Percentiles rank a stretch among this genome's conserved stretches.
These are phyloP conservation scores for Sapria himalayana DNA, from an alignment of 345 rosid genomes.

Conservation along the genomic window DNA sequence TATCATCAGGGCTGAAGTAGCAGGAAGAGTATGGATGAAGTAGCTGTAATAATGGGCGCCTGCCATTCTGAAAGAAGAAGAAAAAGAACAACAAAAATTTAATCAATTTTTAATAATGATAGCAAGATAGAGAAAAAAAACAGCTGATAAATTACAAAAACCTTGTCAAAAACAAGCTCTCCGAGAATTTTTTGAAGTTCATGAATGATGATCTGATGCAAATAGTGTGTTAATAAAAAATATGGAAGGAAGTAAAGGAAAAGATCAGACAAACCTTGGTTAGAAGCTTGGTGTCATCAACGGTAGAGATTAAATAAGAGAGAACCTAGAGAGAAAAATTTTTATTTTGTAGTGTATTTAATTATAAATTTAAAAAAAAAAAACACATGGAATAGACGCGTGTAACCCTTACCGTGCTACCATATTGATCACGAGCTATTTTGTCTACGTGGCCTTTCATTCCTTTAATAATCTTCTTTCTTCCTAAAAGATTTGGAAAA, in stretches of 20 bases:
- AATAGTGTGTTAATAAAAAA: slow-evolving; percentile 11
- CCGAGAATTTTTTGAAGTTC: slow-evolving; percentile 44
- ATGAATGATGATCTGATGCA: slow-evolving; percentile 42
- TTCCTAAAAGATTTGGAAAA: too few species aligned
- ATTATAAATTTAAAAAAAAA: slow-evolving; percentile 3
- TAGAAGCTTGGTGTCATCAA: slow-evolving; percentile 86
- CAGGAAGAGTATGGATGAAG: slow-evolving; percentile 67
- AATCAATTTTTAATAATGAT: too few species aligned
- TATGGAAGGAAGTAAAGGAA: slow-evolving; percentile 5
- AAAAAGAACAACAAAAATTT: too few species aligned
- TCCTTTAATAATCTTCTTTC: slow-evolving; percentile 79
- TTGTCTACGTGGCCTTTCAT: slow-evolving; percentile 48
- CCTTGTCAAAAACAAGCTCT: slow-evolving; percentile 72
- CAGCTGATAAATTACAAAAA: slow-evolving; percentile 13
- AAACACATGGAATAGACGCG: slow-evolving; percentile 1
- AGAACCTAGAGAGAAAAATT: slow-evolving; percentile 37
- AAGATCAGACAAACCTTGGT: slow-evolving; percentile 53
- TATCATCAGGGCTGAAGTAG: slow-evolving; percentile 54
- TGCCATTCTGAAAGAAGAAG: slow-evolving; percentile 64
- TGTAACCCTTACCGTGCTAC: slow-evolving; percentile 41
- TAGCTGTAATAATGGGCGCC: slow-evolving; percentile 55
- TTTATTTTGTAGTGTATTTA: slow-evolving; percentile 4
- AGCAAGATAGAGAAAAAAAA: too few species aligned
- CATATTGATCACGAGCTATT: slow-evolving; percentile 55
- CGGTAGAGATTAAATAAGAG: slow-evolving; percentile 38